phyloP scores from a whole-genome alignment of 1,139 yeast genomes.

The Taiozyma onychis region DNA sequence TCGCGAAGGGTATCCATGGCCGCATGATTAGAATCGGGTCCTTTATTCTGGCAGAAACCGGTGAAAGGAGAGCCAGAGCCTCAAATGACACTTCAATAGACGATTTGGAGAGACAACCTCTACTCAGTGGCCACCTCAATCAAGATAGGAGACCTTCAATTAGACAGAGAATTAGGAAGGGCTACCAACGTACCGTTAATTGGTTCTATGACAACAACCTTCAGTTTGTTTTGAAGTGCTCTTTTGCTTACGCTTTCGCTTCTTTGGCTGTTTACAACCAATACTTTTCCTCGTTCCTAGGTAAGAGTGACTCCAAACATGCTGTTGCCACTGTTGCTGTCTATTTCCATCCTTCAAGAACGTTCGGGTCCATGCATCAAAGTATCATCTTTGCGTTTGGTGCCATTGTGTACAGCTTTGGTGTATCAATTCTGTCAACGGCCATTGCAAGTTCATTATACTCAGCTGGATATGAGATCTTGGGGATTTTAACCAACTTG shows the following conservation, averaged over 20 bases:
- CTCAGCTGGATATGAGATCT: constrained; percentile 40
- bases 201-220: constrained; percentile 10
- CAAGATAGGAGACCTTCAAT: background rate
- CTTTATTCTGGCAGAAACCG: constrained; percentile 30
- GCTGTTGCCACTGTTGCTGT: constrained; percentile 79
- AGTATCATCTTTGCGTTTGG: constrained; percentile 55
- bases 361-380: constrained; percentile 79
- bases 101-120: background rate
- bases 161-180: background rate
- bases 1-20: constrained; percentile 11
- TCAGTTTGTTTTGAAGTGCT: constrained; percentile 47
- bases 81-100: background rate
- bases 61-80: constrained; percentile 23
- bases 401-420: constrained; percentile 51
- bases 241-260: constrained; percentile 67
- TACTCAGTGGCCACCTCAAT: background rate
- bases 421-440: constrained; percentile 52
- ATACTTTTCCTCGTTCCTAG: constrained; percentile 49
- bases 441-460: constrained; percentile 43
- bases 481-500: constrained; percentile 55
- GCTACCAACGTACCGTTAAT: background rate
- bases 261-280: constrained; percentile 71
- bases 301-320: constrained; percentile 72
- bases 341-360: constrained; percentile 77
- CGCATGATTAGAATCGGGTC: constrained; percentile 27